phyloP scores from a whole-genome alignment of 2,329 filamentous ascomycete genomes.

The Neofusicoccum cordaticola region DNA sequence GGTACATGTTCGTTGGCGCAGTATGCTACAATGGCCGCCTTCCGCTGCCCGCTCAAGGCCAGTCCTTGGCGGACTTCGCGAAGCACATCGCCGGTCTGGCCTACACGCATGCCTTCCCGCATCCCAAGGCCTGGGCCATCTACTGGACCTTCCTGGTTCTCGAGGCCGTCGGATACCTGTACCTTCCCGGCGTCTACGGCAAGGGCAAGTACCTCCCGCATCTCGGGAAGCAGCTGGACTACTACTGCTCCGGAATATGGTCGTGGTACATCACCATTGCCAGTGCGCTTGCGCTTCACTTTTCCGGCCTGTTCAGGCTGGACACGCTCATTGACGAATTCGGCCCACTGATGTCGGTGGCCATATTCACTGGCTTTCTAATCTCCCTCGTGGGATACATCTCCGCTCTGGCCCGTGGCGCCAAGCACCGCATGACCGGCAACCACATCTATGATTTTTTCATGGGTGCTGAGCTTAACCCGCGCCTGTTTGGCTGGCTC shows the following conservation, averaged over 20 bases:
- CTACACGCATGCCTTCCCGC: slow-evolving; percentile 82
- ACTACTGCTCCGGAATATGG: slow-evolving; percentile 88
- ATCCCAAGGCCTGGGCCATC: slow-evolving; percentile 78
- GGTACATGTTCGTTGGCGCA: slow-evolving; percentile 98
- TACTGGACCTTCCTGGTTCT: slow-evolving; percentile 94
- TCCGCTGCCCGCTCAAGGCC: slow-evolving; percentile 62
- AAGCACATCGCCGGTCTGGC: slow-evolving; percentile 67
- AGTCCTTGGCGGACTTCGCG: slow-evolving; percentile 71
- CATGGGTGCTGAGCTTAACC: slow-evolving; percentile 85
- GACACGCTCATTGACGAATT: slow-evolving; percentile 95
- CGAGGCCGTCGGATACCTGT: slow-evolving; percentile 77
- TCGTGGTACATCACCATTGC: slow-evolving; percentile 85
- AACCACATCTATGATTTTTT: slow-evolving; percentile 82
- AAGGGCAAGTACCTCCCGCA: slow-evolving; percentile 86
- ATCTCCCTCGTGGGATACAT: slow-evolving; percentile 82
- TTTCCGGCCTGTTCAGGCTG: slow-evolving; percentile 78
- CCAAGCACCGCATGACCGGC: slow-evolving; percentile 89
- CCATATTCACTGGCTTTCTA: slow-evolving; percentile 84
- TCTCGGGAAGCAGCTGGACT: slow-evolving; percentile 79
- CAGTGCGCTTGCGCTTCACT: slow-evolving; percentile 68
- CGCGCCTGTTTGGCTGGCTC: slow-evolving; percentile 76
- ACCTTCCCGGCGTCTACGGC: slow-evolving; percentile 80
- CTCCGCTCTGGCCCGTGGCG: slow-evolving; percentile 76
- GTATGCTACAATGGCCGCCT: slow-evolving; percentile 86
- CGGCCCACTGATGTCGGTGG: slow-evolving; percentile 85